Conservation (phyloP, 2,329 filamentous ascomycete species). For the Cyanodermella asteris region DNA sequence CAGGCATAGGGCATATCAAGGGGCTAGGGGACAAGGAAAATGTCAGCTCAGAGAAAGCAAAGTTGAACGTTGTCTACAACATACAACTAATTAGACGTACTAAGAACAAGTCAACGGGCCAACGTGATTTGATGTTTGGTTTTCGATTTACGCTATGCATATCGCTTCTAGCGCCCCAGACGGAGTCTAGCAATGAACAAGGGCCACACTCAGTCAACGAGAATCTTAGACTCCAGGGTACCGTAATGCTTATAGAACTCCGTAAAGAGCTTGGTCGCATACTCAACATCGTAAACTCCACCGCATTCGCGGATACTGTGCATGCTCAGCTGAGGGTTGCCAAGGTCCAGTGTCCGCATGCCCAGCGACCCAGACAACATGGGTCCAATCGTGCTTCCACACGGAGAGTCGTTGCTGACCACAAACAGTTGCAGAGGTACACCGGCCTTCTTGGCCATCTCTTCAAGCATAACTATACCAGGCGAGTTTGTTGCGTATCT, state of each 20-base stretch:
- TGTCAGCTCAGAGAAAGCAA: too few relatives aligned
- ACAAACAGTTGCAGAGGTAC: conserved; percentile 92
- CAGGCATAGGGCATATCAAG: too few relatives aligned
- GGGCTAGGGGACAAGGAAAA: too few relatives aligned
- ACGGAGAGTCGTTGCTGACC: conserved; percentile 83
- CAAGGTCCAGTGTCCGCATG: conserved; percentile 71
- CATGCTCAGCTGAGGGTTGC: conserved; percentile 90
- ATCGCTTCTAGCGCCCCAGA: too few relatives aligned
- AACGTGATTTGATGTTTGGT: too few relatives aligned
- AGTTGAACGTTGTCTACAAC: too few relatives aligned
- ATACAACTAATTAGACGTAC: too few relatives aligned
- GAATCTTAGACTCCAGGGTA: conserved; percentile 58
- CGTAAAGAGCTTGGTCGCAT: conserved; percentile 68
- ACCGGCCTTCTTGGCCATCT: conserved; percentile 44
- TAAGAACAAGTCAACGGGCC: too few relatives aligned
- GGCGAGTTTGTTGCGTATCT: conserved; percentile 93
- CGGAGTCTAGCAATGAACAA: too few relatives aligned
- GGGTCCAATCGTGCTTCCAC: conserved; percentile 93
- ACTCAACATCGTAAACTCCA: conserved; percentile 67
- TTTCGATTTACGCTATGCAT: too few relatives aligned
- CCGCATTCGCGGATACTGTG: conserved; percentile 90
- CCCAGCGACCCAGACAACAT: conserved; percentile 79
- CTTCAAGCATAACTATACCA: conserved; percentile 78
- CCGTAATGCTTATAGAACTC: conserved; percentile 73
- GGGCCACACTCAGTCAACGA: too few relatives aligned